Evolutionary conservation across 176 grass and related monocot species (phyloP).

Genomic region (Bolboschoenus planiculmis): DNA sequence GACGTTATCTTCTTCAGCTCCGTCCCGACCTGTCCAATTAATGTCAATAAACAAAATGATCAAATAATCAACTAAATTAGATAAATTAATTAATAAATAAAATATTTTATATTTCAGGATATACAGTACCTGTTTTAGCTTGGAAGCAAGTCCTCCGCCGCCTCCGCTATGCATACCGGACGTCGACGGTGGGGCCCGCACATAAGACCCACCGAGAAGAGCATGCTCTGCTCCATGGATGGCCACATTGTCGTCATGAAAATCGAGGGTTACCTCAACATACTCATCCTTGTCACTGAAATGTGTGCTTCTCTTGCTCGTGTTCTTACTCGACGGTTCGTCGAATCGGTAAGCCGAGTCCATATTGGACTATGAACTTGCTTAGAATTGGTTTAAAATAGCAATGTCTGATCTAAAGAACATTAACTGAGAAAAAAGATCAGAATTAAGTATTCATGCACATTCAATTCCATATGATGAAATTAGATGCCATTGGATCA

Average conservation of each 20-base stretch:
- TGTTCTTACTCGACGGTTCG: constrained; percentile 29
- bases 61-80: not conserved
- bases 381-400: not conserved
- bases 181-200: not conserved
- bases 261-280: constrained; percentile 76
- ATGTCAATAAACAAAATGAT: not conserved
- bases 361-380: constrained; percentile 2
- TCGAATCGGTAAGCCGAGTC: not conserved
- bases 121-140: constrained; percentile 37
- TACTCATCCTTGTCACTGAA: constrained; percentile 73
- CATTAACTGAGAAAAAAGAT: not conserved
- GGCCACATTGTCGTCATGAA: constrained; percentile 34
- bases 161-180: constrained; percentile 10
- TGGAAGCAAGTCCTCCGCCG: constrained; percentile 39
- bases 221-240: constrained; percentile 30
- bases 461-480: not conserved
- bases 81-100: not conserved
- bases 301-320: constrained; percentile 45
- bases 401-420: not conserved
- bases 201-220: constrained; percentile 23
- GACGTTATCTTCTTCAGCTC: constrained; percentile 52
- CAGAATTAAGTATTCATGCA: not conserved
- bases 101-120: not conserved
- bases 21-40: constrained; percentile 5
- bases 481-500: not conserved